These are phyloP conservation scores for Diaporthe batatas DNA, from an alignment of 2,329 filamentous ascomycete species.

Conservation along the genomic window DNA sequence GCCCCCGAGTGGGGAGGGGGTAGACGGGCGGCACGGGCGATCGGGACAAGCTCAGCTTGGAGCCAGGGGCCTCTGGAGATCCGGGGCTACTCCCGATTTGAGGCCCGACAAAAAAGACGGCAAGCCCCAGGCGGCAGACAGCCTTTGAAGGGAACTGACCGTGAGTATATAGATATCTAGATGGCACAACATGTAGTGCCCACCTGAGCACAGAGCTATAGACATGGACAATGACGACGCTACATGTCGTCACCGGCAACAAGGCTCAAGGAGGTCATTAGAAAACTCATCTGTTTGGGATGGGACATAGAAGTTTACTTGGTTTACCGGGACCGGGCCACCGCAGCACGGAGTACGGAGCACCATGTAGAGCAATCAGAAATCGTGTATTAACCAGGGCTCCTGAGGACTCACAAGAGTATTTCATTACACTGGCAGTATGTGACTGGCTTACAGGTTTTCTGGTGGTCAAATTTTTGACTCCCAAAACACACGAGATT, in stretches of 20 bases:
- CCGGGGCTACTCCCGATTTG: conserved; percentile 2
- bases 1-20: not conserved
- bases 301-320: not conserved
- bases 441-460: too few species aligned
- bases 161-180: too few species aligned
- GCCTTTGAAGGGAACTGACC: too few species aligned
- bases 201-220: not conserved
- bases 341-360: too few species aligned
- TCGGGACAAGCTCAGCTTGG: not conserved
- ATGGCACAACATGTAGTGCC: not conserved
- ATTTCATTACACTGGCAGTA: too few species aligned
- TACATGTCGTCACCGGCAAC: not conserved
- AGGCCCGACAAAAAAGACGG: not conserved
- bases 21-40: not conserved
- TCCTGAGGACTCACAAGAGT: not conserved
- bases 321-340: conserved; percentile 10
- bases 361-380: not conserved
- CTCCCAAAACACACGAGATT: not conserved
- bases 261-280: not conserved
- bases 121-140: not conserved
- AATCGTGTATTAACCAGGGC: not conserved
- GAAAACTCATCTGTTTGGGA: not conserved
- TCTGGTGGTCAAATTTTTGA: not conserved
- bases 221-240: not conserved
- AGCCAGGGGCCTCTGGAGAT: not conserved